Base-by-base conservation (phyloP, 352 stramenopile species). In the Elongisporangium senticosum region DNA sequence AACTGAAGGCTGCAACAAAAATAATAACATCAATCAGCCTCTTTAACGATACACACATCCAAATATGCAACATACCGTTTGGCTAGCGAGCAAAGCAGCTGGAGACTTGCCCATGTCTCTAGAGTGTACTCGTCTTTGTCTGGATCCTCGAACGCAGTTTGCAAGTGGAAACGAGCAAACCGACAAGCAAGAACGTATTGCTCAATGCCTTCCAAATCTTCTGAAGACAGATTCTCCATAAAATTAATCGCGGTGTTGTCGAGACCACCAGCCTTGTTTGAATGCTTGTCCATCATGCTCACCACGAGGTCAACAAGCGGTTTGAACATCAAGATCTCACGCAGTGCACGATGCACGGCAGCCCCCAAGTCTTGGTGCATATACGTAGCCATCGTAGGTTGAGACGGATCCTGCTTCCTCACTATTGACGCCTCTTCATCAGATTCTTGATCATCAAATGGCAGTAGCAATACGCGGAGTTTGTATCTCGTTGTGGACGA, bases 331-430 rank as follows among this genome's bases (percentile, higher is more conserved):
- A 82, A 57, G 26, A 75, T 71, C 49, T 90, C 77, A 19, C 81
- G 69, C 14, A 92, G 49, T 26, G 78, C 80, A 24, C 75, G 75
- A 59, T 92, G 80, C 51, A 93, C 71, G 1, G 83, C 80, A n/a
- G 83, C 79, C n/a, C 80, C 83, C 58, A 89, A 77, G 55, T 93
- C 78, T 66, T 90, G 83, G 49, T 93, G 83, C 4, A 78, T 64
- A 48, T 90, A 90, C 23, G 54, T 68, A 0, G 73, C 76, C 47
- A 83, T 83, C 7, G 17, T 56, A 15, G 56, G 54, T 5, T 49
- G 21, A 0, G 56, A 23, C 49, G 61, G 56, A 53, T 65, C 33
- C 13, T 43, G 33, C 11, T 43, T 43, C 11, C 33, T 43, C 33
- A 43, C 33, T 43, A 10, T 43, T 17, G 33, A 43, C 8, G 33